Percentiles rank a stretch among this genome's conserved stretches.
phyloP scores from a whole-genome alignment of 2,329 filamentous ascomycete genomes.

The Fusarium sp. region DNA sequence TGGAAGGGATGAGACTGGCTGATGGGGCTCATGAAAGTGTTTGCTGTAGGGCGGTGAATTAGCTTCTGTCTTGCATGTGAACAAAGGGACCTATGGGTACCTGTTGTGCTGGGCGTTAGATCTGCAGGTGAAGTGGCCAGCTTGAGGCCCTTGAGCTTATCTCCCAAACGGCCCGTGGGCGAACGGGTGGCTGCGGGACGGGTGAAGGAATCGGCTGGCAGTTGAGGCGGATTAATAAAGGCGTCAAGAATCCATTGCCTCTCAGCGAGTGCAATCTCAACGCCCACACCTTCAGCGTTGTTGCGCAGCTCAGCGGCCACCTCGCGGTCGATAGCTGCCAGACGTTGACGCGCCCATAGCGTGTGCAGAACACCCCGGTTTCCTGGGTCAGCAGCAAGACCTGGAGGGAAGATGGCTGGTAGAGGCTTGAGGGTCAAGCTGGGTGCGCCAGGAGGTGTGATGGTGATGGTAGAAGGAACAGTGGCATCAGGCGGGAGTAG shows the following conservation, averaged over 20 bases:
- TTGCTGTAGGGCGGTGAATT: conserved; percentile 47
- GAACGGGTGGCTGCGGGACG: conserved; percentile 72
- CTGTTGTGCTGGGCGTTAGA: conserved; percentile 66
- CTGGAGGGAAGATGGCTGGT: conserved; percentile 87
- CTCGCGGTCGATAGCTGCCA: conserved; percentile 82
- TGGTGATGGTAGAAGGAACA: conserved; percentile 80
- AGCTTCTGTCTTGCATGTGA: conserved; percentile 32
- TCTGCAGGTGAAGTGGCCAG: conserved; percentile 81
- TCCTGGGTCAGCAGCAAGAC: conserved; percentile 78
- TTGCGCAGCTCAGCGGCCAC: conserved; percentile 79
- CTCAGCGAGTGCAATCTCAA: conserved; percentile 88
- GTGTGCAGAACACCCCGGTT: conserved; percentile 89
- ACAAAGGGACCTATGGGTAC: conserved; percentile 55
- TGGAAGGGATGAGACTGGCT: conserved; percentile 54
- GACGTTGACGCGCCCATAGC: conserved; percentile 88
- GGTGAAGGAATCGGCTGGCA: conserved; percentile 29
- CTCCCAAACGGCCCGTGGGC: conserved; percentile 78
- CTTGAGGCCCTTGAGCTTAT: conserved; percentile 85
- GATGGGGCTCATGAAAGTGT: conserved; percentile 54
- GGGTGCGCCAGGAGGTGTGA: conserved; percentile 63
- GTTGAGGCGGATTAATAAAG: conserved; percentile 64
- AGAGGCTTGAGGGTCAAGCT: conserved; percentile 79
- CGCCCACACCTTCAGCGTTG: conserved; percentile 85
- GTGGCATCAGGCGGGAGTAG: conserved; percentile 80
- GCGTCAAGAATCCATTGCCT: conserved; percentile 88